Percentiles rank a stretch among this genome's conserved stretches.
Conservation (phyloP, 495 filamentous ascomycete species). For the Endocarpon pusillum region DNA sequence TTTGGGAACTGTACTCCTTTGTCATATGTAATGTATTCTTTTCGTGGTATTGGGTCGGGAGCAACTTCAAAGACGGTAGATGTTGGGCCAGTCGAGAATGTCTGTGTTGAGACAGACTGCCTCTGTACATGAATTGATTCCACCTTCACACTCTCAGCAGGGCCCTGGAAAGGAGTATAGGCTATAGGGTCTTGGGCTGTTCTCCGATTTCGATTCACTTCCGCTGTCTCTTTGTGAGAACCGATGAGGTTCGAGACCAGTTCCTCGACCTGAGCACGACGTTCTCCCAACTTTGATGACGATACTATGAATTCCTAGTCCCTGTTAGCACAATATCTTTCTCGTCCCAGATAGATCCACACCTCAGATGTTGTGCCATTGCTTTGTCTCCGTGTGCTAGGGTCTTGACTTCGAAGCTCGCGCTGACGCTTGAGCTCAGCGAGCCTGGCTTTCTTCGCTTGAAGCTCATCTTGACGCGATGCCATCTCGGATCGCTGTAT, state of each 20-base stretch:
- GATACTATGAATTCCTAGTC: background rate
- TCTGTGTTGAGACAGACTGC: constrained; percentile 43
- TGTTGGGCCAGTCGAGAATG: constrained; percentile 47
- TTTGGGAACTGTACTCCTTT: constrained; percentile 59
- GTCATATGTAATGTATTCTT: constrained; percentile 81
- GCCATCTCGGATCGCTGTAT: no score
- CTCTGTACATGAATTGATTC: constrained; percentile 25
- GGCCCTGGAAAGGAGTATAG: constrained; percentile 58
- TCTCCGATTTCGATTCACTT: background rate
- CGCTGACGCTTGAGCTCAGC: constrained; percentile 88
- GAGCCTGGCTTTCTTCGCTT: constrained; percentile 85
- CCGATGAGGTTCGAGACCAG: constrained; percentile 61
- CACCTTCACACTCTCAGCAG: constrained; percentile 54
- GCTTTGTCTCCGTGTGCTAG: constrained; percentile 43
- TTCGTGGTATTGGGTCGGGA: constrained; percentile 51
- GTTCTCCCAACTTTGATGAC: no score
- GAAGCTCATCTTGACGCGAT: constrained; percentile 89
- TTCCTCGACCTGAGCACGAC: constrained; percentile 63
- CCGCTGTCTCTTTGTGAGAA: constrained; percentile 48
- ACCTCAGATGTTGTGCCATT: constrained; percentile 41
- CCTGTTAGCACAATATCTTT: background rate
- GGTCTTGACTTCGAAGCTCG: constrained; percentile 61
- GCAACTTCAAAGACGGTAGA: constrained; percentile 60
- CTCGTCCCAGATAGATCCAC: no score
- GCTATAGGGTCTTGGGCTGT: constrained; percentile 66